phyloP scores from a whole-genome alignment of 208 protist species.

The Acanthamoeba triangularis region DNA sequence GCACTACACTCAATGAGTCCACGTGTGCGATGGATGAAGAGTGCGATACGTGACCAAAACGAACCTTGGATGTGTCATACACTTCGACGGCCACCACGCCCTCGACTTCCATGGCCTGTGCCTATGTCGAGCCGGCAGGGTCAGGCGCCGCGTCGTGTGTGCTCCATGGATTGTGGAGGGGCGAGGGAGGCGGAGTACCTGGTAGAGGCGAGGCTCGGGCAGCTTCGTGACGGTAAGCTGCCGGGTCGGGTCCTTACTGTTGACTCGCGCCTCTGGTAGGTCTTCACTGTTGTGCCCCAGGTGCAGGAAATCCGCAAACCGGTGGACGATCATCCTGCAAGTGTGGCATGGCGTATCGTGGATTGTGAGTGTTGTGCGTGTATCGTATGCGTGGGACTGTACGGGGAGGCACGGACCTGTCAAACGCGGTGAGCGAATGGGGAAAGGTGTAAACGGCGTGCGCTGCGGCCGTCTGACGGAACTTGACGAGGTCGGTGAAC shows the following conservation, averaged over 20 bases:
- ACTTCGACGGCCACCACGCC: conserved; percentile 47
- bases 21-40: neutral
- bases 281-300: neutral
- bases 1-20: neutral
- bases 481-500: neutral
- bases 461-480: neutral
- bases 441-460: neutral
- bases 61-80: conserved; percentile 16
- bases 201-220: neutral
- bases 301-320: neutral
- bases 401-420: neutral
- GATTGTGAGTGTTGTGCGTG: neutral
- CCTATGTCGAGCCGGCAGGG: neutral
- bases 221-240: neutral
- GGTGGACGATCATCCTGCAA: neutral
- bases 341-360: neutral
- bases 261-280: too few relatives aligned
- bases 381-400: too few relatives aligned
- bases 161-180: neutral
- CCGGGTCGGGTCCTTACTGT: neutral
- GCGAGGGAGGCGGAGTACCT: neutral
- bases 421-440: neutral
- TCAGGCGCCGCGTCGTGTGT: neutral
- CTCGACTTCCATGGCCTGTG: neutral
- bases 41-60: neutral